Evolutionary conservation across 1,284 basidiomycete species (phyloP), one percentile per base, ranked within the genome.

Genomic region (Anthracocystis panici-leucophaei): DNA sequence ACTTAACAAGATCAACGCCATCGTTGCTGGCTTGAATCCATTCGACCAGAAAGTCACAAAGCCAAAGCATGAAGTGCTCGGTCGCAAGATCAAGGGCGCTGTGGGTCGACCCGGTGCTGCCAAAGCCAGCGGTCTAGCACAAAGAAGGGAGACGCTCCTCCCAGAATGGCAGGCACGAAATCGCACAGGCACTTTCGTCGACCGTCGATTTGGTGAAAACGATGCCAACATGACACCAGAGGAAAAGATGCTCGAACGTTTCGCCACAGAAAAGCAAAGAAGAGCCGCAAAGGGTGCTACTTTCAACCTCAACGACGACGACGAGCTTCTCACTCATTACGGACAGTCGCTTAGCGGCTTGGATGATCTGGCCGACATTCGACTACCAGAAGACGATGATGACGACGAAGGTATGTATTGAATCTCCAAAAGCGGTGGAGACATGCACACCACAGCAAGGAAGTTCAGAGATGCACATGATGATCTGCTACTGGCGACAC

Each of bases 241-340:
- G 85, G 96, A 99, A 80, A 92, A 94, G 75, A 98, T 98, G 91
- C 89, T 99, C 29, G 95, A 97, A 86, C 91, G 97, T 40, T 99
- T 97, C 85, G 98, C 95, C 6, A 90, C 90, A 68, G 96, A 98
- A 85, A 76, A 81, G 50, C 79, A 83, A 55, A 59, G 73, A 12
- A 62, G 79, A 29, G 60, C 78, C 65, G 91, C 92, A 48, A 94
- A 92, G 85, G 91, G 91, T 51, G 88, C 88, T n/a, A 88, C 90
- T 9, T 98, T 97, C 89, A 96, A 96, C 83, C 88, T 99, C 38
- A 94, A 89, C 75, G 92, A 92, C 64, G 78, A 75, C 25, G 84
- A 84, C 42, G 82, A 84, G 25, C 46, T 65, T 52, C 89, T 98
- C 55, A 97, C 95, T 0, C 95, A 98, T 85, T 97, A 95, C 82